Percentiles rank a stretch among this genome's conserved stretches.
phyloP scores from a whole-genome alignment of 2,329 filamentous ascomycete genomes.

The Colletotrichum scovillei region DNA sequence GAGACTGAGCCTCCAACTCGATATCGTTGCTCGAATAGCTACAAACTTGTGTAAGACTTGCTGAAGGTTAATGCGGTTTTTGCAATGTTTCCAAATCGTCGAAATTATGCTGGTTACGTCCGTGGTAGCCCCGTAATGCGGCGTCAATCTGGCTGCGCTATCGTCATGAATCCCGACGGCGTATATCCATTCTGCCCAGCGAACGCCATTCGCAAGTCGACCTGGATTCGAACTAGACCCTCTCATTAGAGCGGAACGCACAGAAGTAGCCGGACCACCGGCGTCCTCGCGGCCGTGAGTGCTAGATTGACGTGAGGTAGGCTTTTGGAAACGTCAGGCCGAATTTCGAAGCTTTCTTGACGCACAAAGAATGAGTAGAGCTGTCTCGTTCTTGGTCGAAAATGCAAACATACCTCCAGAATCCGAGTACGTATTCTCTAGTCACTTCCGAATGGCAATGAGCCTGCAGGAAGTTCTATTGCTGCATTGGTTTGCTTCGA shows the following conservation, averaged over 20 bases:
- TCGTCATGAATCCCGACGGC: conserved; percentile 13
- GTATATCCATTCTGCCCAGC: conserved; percentile 17
- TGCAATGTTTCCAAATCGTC: background rate
- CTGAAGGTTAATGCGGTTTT: background rate
- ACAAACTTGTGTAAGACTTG: background rate
- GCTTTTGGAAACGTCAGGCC: background rate
- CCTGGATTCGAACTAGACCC: conserved; percentile 12
- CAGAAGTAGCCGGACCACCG: background rate
- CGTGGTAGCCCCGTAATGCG: background rate
- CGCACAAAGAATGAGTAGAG: background rate
- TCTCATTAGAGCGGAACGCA: background rate
- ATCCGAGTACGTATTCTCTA: background rate
- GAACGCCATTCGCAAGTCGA: conserved; percentile 5
- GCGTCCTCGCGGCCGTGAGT: background rate
- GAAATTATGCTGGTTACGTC: background rate
- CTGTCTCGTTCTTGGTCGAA: background rate
- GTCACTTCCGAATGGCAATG: background rate
- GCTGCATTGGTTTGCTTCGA: background rate
- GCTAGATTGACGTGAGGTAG: background rate
- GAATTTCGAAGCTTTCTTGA: background rate
- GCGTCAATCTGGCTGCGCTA: background rate
- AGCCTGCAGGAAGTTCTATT: too few species aligned
- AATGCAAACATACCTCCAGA: background rate
- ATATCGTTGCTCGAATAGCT: background rate
- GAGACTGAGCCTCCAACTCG: background rate